A percentile compares a stretch with the other conserved stretches of the same genome.
Conservation (phyloP, 2,329 filamentous ascomycete genomes). For the Colletotrichum orchidophilum region DNA sequence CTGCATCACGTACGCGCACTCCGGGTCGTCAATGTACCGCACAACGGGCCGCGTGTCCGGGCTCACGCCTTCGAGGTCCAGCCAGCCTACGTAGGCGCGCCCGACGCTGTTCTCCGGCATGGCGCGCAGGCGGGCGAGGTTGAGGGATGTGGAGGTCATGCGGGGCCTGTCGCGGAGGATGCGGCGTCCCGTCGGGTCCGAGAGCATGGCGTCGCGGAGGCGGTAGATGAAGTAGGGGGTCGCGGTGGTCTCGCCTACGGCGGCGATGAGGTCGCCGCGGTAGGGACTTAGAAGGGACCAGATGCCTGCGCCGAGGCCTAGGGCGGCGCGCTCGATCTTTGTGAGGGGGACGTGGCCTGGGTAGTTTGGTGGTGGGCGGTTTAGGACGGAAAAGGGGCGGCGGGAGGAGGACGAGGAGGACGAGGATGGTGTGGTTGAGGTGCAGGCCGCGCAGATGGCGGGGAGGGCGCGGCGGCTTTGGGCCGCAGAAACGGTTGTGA, state of each 20-base stretch:
- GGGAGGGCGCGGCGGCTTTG: conserved; percentile 16
- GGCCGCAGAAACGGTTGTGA: conserved; percentile 6
- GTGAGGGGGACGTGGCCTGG: conserved; percentile 92
- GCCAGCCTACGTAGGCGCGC: conserved; percentile 84
- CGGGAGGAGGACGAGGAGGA: conserved; percentile 23
- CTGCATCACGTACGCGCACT: conserved; percentile 99
- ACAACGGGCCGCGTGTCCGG: conserved; percentile 88
- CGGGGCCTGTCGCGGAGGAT: conserved; percentile 92
- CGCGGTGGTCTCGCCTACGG: conserved; percentile 92
- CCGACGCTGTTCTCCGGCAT: conserved; percentile 82
- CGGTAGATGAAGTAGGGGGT: conserved; percentile 95
- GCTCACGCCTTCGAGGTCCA: conserved; percentile 92
- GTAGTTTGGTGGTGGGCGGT: conserved; percentile 87
- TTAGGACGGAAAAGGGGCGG: conserved; percentile 78
- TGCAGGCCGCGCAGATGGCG: conserved; percentile 31
- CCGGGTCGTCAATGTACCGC: conserved; percentile 91
- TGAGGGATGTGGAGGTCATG: conserved; percentile 79
- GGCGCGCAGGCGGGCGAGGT: conserved; percentile 74
- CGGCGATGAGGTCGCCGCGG: conserved; percentile 90
- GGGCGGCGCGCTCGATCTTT: conserved; percentile 75
- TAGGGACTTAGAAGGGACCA: conserved; percentile 78
- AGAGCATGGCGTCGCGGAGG: conserved; percentile 91
- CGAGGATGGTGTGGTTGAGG: conserved; percentile 20
- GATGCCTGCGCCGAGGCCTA: conserved; percentile 73
- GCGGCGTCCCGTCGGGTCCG: conserved; percentile 81